Evolutionary conservation across 2,329 filamentous ascomycete genomes (phyloP), one percentile per base, ranked within the genome.

Genomic region (Pestalotiopsis sp.): DNA sequence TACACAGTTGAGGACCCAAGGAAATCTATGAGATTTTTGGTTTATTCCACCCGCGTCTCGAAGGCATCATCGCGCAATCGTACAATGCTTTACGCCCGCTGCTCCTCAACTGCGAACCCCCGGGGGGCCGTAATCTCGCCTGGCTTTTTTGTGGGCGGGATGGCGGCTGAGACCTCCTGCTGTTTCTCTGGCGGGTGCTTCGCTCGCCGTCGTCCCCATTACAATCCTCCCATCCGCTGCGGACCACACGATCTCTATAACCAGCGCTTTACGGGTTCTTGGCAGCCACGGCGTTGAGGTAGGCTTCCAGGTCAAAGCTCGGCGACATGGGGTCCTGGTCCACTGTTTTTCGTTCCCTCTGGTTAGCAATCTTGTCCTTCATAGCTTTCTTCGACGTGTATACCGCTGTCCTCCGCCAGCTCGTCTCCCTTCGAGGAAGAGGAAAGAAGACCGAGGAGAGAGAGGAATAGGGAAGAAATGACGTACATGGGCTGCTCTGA

Each of bases 271-370:
- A 88, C 75, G 85, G 80, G 77, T 82, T 87, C 78, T 87, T 80
- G 79, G 85, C 82, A 73, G 82, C 75, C 75, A 94, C 83, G 76
- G 88, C 86, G 77, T 89, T 88, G 81, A 97, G 83, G 82, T 90
- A 93, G 75, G 92, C 91, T 86, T 98, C 95, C 75, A 98, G 87
- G 81, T 99, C 95, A 85, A 98, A 98, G 79, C 94, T 93, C 79
- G 94, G 90, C 85, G 96, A 90, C 79, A 91, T 89, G 70, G 92
- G 92, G 83, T 98, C 91, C 79, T 89, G 86, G 81, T 91, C 88
- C 73, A 91, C 91, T 93, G 70, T 14, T 58, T n/a, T 20, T 20
- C 20, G 9, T 13, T 52, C 20, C 27, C 14, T 39, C 0, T 9
- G 27, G 20, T 20, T 27, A 39, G 39, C n/a, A 27, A 25, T 45